Evolutionary conservation across 495 filamentous ascomycete genomes (phyloP), one percentile per base, ranked within the genome.

Genomic region (Tuber borchii): DNA sequence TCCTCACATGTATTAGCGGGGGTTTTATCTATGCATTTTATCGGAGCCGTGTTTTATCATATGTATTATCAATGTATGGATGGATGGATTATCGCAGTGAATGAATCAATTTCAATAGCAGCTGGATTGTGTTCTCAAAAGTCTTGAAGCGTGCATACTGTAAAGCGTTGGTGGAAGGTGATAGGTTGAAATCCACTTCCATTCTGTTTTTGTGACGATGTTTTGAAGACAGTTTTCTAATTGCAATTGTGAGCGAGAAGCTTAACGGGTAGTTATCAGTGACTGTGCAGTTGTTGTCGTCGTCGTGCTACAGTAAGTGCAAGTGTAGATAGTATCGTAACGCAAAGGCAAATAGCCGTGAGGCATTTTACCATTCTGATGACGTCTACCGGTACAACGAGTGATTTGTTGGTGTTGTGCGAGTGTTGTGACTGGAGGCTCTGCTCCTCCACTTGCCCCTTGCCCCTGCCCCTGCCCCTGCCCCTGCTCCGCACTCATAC

Each of bases 401-500:
- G 56, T 65, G 56, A 65, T 31, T 65, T 65, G 56, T 65, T 4
- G 56, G 56, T 65, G 26, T 65, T 65, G 56, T 65, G 56, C 56
- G 56, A 65, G 56, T 65, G 56, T 65, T 65, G 56, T 65, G 56
- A 65, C 56, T 65, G 56, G 56, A 65, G 56, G 56, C 56, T 65
- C 56, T 65, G 56, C 56, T 65, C n/a, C 3, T 8, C 34, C 34
- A n/a, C n/a, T n/a, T 37, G 34, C 34, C 34, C 34, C 6, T n/a
- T 46, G 45, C 17, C 45, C 6, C 45, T n/a, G 9, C 51, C n/a
- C n/a, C 34, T 37, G 34, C 34, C 34, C 34, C 6, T 46, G 45
- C 17, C 45, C 6, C 45, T n/a, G 9, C 51, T 56, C 51, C 26
- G 22, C n/a, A 16, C 56, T 31, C 56, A 65, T 65, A 43, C 42